Percentiles rank a stretch among this genome's conserved stretches.
Conservation (phyloP, 805 yeast genomes). For the Candida ascalaphidarum region DNA sequence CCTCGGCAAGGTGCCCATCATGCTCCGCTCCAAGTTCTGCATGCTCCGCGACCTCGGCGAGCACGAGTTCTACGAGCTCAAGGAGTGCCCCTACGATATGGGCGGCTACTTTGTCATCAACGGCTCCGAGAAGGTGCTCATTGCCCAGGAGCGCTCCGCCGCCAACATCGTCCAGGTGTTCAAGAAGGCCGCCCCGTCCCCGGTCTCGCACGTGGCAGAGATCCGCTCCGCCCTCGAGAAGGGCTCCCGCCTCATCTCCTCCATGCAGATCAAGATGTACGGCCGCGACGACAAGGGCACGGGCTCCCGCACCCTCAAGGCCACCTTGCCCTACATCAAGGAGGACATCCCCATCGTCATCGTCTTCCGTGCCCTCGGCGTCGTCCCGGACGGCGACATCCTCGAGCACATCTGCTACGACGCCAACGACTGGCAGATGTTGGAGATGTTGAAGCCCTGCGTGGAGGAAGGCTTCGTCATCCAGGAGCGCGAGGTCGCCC, state of each 20-base stretch:
- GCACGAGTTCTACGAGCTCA: conserved; percentile 87
- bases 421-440: conserved; percentile 98
- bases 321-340: conserved; percentile 92
- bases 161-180: conserved; percentile 98
- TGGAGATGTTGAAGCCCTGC: conserved; percentile 98
- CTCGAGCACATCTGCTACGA: conserved; percentile 97
- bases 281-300: conserved; percentile 71
- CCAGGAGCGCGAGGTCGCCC: conserved; percentile 96
- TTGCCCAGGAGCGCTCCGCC: conserved; percentile 98
- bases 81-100: conserved; percentile 99
- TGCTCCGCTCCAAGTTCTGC: conserved; percentile 96
- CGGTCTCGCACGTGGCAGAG: conserved; percentile 92
- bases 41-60: conserved; percentile 83
- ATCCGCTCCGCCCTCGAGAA: conserved; percentile 94
- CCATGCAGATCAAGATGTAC: conserved; percentile 87
- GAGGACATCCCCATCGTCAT: conserved; percentile 96
- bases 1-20: conserved; percentile 95
- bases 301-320: conserved; percentile 78
- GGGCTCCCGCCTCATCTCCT: conserved; percentile 90
- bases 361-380: conserved; percentile 96
- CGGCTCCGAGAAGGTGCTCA: conserved; percentile 96
- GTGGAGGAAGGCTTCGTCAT: conserved; percentile 98
- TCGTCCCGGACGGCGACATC: conserved; percentile 98
- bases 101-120: conserved; percentile 98
- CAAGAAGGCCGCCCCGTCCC: conserved; percentile 95